A percentile compares a stretch with the other conserved stretches of the same genome.
Evolutionary conservation across 371 early-diverging fungal species (phyloP).

Genomic region (Aphelidium insulamus): DNA sequence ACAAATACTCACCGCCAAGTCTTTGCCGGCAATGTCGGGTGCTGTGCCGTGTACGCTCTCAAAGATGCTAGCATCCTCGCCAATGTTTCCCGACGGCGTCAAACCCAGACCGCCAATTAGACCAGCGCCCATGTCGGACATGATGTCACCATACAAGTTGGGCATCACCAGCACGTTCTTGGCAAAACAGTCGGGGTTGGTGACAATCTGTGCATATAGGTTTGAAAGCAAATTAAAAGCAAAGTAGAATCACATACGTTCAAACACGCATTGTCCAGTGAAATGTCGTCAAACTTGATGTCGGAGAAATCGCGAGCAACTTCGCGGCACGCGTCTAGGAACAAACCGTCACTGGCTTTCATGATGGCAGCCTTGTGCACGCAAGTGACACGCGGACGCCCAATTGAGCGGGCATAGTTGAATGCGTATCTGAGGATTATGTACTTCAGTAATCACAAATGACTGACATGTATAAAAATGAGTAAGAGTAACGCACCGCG

Average conservation of each 20-base stretch:
- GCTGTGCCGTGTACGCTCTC: constrained; percentile 96
- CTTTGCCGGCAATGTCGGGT: constrained; percentile 90
- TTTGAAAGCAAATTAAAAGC: neutral
- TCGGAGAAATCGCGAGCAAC: constrained; percentile 78
- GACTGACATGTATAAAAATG: too few species aligned
- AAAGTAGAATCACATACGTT: constrained; percentile 15
- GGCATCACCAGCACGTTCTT: constrained; percentile 98
- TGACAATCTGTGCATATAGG: constrained; percentile 43
- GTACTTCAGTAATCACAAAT: too few species aligned
- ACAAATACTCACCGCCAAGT: constrained; percentile 33
- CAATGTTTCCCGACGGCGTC: constrained; percentile 95
- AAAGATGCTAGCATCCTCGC: constrained; percentile 87
- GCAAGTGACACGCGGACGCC: constrained; percentile 76
- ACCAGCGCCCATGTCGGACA: constrained; percentile 92
- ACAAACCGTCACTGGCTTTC: constrained; percentile 91
- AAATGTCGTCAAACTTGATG: constrained; percentile 70
- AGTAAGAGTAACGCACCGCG: too few species aligned
- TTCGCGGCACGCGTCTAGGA: constrained; percentile 77
- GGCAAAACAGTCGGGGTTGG: constrained; percentile 71
- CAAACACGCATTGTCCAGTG: constrained; percentile 84
- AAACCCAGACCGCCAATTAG: constrained; percentile 94
- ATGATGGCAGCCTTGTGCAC: constrained; percentile 94
- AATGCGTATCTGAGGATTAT: too few species aligned
- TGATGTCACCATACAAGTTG: constrained; percentile 95
- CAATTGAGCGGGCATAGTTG: constrained; percentile 68